Percentiles rank a stretch among this genome's conserved stretches.
Evolutionary conservation across 768 basidiomycete species (phyloP).

Genomic region (Naganishia kalamii): DNA sequence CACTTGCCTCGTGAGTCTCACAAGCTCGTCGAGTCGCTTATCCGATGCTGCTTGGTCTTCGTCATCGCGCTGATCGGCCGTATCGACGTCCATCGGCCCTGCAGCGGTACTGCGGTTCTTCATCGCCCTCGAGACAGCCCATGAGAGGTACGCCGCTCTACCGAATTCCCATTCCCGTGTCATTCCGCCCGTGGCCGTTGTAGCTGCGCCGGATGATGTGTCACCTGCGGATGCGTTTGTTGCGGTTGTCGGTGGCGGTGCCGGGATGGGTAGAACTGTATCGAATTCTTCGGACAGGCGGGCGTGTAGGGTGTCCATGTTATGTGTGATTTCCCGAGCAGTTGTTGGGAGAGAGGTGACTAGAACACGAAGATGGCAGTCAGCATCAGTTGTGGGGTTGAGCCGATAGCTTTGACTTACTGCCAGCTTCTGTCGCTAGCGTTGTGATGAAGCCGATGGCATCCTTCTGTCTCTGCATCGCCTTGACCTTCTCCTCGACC

Average conservation of each 20-base stretch:
- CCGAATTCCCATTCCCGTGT: slow-evolving; percentile 74
- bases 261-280: slow-evolving; percentile 53
- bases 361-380: not conserved
- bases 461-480: slow-evolving; percentile 43
- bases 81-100: not conserved
- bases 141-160: slow-evolving; percentile 67
- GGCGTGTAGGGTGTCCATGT: not conserved
- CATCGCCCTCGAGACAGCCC: slow-evolving; percentile 52
- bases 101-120: no score
- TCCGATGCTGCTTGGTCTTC: not conserved
- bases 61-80: not conserved
- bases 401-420: slow-evolving; percentile 28
- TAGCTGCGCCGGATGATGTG: not conserved
- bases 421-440: slow-evolving; percentile 28
- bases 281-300: slow-evolving; percentile 49
- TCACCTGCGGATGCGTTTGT: not conserved
- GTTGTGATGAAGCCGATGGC: slow-evolving; percentile 41
- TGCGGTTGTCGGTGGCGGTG: not conserved
- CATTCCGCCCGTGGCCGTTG: slow-evolving; percentile 22
- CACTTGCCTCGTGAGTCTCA: not conserved
- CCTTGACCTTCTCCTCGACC: slow-evolving; percentile 52
- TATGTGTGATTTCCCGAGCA: not conserved
- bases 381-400: not conserved
- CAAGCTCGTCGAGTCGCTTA: not conserved
- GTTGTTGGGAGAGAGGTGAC: slow-evolving; percentile 21